Base-by-base conservation (phyloP, 2,329 filamentous ascomycete species). In the Bertia moriformis region DNA sequence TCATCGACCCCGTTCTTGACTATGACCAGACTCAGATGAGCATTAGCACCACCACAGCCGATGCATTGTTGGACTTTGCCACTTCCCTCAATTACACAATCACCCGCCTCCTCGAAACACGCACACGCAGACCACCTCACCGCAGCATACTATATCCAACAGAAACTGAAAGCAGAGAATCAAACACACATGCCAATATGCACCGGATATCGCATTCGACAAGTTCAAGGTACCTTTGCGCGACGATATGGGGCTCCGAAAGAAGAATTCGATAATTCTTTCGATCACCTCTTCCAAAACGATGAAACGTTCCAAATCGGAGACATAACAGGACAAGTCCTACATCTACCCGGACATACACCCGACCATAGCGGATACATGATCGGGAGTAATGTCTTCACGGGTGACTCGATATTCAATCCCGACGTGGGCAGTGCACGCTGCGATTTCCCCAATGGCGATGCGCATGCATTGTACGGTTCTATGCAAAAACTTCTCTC, bases 1-100 rank as follows among this genome's bases (percentile, higher is more conserved):
- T 80, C 39, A 77, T 81, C 45, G 76, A 81, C 46, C 60, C 75
- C 0, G 76, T 81, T 0, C 49, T 80, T 2, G 66, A 79, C 49
- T 78, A 65, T 43, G 64, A 75, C 36, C 59, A 61, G 2, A 45
- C 51, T 7, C 60, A 52, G 1, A 53, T 58, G 29, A 48, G 40
- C 2, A 60, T 79, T 42, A 59, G 52, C 4, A 78, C 74, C 0
- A 37, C 46, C 1, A 57, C 66, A 0, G 76, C 76, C 2, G 71
- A 80, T 42, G 35, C 43, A 0, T 44, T 81, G 0, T 55, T 80
- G 0, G 45, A 56, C 0, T 18, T 68, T 0, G 49, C 73, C 4
- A 45, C 49, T 3, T 46, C 63, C 1, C 51, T 67, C 1, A 55
- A 55, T 1, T 77, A 75, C 48, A 60, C 43, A 0, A 48, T 79